Base-by-base conservation (phyloP, 352 stramenopile genomes). In the Phytophthora europaea region DNA sequence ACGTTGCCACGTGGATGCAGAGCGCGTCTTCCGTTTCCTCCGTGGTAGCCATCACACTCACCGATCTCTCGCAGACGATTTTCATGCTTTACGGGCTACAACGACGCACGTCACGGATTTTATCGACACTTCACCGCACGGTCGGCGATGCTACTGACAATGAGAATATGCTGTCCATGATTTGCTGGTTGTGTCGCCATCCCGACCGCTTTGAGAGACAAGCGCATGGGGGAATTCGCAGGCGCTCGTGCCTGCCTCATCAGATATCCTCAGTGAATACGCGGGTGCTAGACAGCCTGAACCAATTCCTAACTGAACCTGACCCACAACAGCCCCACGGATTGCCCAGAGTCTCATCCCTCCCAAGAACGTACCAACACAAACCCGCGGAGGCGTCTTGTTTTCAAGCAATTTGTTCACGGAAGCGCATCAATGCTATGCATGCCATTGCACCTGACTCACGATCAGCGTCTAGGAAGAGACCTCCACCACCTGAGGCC, bases 1-100 rank as follows among this genome's bases (percentile, higher is more conserved):
- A 75, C 33, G 22, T 80, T n/a, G 70, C 69, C 0, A 71, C 54
- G 1, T 75, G 61, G 15, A 78, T 80, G 73, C 70, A 80, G 52
- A 71, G 51, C 6, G 40, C 66, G 7, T 61, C 70, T 7, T 78
- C 73, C 0, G 26, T 36, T 1, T 6, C 26, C 6, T 52, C 69
- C 2, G 38, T 76, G 8, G 10, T 38, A 20, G 57, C 60, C 23
- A 67, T 84, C 12, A 72, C 73, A 3, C 28, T 69, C 20, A 67
- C 77, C 1, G 73, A 84, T 60, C 63, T 73, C 8, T 57, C 66
- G 0, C 68, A 74, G 31, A 67, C 64, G 15, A 51, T 60, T 7
- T 15, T 51, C 6, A 71, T 66, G 50, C 18, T 80, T 4, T 80
- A 70, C 22, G 52, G 61, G 8, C 23, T 79, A 0, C 62, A 76